A percentile compares a stretch with the other conserved stretches of the same genome.
phyloP scores from a whole-genome alignment of 1,284 basidiomycete species.

The Bjerkandera adusta region DNA sequence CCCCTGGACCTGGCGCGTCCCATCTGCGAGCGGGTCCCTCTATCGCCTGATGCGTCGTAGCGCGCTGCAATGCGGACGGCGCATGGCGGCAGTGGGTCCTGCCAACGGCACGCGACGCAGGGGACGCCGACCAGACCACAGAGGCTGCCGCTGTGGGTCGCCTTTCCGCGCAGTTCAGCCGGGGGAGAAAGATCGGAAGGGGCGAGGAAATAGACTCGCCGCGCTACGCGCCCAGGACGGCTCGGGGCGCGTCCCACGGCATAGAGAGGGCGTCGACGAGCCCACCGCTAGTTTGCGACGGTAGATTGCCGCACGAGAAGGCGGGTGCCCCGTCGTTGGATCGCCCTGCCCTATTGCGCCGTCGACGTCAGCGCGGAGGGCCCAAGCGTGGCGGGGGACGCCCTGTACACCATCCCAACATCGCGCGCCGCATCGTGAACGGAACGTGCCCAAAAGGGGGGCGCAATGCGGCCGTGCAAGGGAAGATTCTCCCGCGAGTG shows the following conservation, averaged over 20 bases:
- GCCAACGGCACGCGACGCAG: no score
- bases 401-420: neutral
- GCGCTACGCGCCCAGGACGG: no score
- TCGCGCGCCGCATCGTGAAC: neutral
- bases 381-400: neutral
- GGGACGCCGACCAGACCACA: no score
- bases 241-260: no score
- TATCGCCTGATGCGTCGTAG: slow-evolving; percentile 13
- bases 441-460: neutral
- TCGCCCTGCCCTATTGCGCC: no score
- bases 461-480: neutral
- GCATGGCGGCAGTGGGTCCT: no score
- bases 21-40: neutral
- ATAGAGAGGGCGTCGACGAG: no score
- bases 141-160: no score
- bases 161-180: neutral
- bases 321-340: no score
- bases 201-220: no score
- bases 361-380: neutral
- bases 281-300: no score
- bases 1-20: neutral
- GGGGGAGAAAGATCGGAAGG: slow-evolving; percentile 4
- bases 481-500: slow-evolving; percentile 12
- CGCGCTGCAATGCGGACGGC: slow-evolving; percentile 5
- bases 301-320: no score